Evolutionary conservation across 306 rosid species (phyloP), one percentile per base, ranked within the genome.

Genomic region (Cucurbita pepo): DNA sequence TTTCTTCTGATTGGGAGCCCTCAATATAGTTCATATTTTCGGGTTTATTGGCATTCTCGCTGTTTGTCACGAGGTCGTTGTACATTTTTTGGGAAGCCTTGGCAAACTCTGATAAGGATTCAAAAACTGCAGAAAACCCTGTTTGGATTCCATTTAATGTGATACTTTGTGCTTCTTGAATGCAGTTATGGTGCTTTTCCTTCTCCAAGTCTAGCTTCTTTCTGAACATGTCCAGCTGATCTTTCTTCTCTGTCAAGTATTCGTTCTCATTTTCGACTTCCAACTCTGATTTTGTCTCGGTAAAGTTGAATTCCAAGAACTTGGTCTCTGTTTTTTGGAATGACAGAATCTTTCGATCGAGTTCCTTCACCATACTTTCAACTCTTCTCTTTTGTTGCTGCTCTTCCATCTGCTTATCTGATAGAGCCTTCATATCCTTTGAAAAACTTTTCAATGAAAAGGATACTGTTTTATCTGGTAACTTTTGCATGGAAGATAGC

Each of bases 331-430:
- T 72, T 83, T 86, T 85, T 76, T 86, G 79, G 43, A 83, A 82
- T 30, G 87, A 85, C 10, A 67, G 55, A 73, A 40, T 57, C 76
- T 82, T 86, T 78, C 85, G 78, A 47, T 89, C 92, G 0, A 91
- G 87, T 18, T 88, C 86, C 80, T 89, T 89, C 13, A 86, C 86
- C 48, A 91, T 50, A 71, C 75, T 78, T 8, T 89, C 96, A 61
- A 91, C 95, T 84, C 76, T 95, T 88, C 96, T 80, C 70, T 89
- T 95, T 67, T 91, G 99, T 45, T 85, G 89, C 79, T 82, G 96
- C 81, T 95, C 97, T 70, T 89, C 87, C 43, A 87, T 85, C 81
- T 95, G 99, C 57, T 88, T 94, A 74, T 16, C 74, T 88, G 84
- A 83, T 47, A 95, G 77, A 41, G 92, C 86, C 74, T 77, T 88